phyloP scores from a whole-genome alignment of 2,329 filamentous ascomycete species.

The Graphilbum ipis-grandicollis region DNA sequence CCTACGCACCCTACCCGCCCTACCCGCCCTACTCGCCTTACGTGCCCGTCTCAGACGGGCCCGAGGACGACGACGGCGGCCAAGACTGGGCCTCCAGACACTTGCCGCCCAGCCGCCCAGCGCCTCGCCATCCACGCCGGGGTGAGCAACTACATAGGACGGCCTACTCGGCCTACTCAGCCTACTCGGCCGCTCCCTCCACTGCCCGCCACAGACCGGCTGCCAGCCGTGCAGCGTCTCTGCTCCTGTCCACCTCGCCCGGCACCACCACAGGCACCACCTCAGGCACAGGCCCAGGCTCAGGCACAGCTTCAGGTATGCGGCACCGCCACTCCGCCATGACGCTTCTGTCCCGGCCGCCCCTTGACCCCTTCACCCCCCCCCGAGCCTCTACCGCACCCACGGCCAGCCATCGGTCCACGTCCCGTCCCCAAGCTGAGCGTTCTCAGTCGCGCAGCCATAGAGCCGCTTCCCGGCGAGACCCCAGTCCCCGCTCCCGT shows the following conservation, averaged over 20 bases:
- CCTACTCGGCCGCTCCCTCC: background rate
- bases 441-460: constrained; percentile 14
- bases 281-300: too few species aligned
- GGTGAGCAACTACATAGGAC: constrained; percentile 13
- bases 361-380: constrained; percentile 6
- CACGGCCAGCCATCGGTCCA: constrained; percentile 2
- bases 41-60: constrained; percentile 10
- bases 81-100: constrained; percentile 14
- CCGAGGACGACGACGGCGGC: too few species aligned
- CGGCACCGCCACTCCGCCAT: constrained; percentile 15
- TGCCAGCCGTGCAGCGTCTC: constrained; percentile 6
- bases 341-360: constrained; percentile 12
- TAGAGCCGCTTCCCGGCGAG: constrained; percentile 12
- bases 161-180: constrained; percentile 9
- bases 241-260: constrained; percentile 10
- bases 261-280: background rate
- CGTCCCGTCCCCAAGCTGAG: constrained; percentile 10
- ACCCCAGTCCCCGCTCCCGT: constrained; percentile 17
- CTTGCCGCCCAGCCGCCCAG: constrained; percentile 11
- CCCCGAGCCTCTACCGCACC: constrained; percentile 7
- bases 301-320: constrained; percentile 7
- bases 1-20: too few species aligned
- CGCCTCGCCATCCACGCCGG: constrained; percentile 14
- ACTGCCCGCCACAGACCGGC: constrained; percentile 7
- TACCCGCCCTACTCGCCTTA: too few species aligned